A percentile compares a stretch with the other conserved stretches of the same genome.
Evolutionary conservation across 371 early-diverging fungal genomes (phyloP).

Genomic region (Sporodiniella umbellata): DNA sequence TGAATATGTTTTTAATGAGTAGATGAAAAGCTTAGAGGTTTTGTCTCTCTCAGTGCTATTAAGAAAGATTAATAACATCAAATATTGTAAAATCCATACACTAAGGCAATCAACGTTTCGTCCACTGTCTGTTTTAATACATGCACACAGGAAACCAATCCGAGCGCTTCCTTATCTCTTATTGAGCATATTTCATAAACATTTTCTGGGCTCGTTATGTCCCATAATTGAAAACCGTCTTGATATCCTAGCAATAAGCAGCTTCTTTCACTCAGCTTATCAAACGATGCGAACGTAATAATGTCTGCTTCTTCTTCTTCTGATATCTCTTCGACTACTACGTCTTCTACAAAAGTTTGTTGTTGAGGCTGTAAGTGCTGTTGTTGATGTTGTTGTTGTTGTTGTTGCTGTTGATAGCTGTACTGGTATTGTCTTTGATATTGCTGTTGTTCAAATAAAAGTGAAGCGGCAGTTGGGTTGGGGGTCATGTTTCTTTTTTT

Average conservation of each 20-base stretch:
- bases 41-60: slow-evolving; percentile 8
- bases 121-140: slow-evolving; percentile 17
- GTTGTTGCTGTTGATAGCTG: slow-evolving; percentile 20
- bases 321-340: slow-evolving; percentile 17
- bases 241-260: slow-evolving; percentile 72
- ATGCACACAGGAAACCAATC: slow-evolving; percentile 50
- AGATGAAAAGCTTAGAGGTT: slow-evolving; percentile 16
- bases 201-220: slow-evolving; percentile 65
- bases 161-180: slow-evolving; percentile 46
- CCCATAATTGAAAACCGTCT: slow-evolving; percentile 84
- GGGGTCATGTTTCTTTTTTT: slow-evolving; percentile 44
- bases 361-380: slow-evolving; percentile 23
- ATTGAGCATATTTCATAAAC: slow-evolving; percentile 71
- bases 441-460: slow-evolving; percentile 17
- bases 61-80: neutral
- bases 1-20: slow-evolving; percentile 46
- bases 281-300: slow-evolving; percentile 33
- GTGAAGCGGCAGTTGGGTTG: slow-evolving; percentile 20
- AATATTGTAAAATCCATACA: slow-evolving; percentile 26
- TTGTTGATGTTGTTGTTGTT: slow-evolving; percentile 14
- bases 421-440: slow-evolving; percentile 20
- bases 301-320: slow-evolving; percentile 22
- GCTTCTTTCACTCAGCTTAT: slow-evolving; percentile 16
- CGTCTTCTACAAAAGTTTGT: neutral
- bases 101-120: slow-evolving; percentile 44